These are phyloP conservation scores for Oenanthe javanica DNA, from an alignment of 140 eudicot species.

Conservation along the genomic window DNA sequence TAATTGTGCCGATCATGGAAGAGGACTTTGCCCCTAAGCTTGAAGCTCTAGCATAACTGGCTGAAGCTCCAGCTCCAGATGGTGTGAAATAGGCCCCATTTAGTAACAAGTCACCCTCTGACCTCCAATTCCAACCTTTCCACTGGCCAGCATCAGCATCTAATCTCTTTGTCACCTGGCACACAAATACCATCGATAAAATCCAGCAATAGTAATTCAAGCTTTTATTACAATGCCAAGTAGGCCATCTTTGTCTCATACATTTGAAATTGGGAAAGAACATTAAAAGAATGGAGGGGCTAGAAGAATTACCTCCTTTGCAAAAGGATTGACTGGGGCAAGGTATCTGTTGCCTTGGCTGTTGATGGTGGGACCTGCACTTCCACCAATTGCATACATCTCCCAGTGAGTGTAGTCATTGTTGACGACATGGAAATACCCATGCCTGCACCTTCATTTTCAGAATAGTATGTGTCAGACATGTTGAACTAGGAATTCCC, in stretches of 20 bases:
- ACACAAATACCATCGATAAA: not conserved
- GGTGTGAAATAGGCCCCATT: conserved; percentile 83
- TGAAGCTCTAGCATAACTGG: conserved; percentile 80
- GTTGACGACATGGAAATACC: conserved; percentile 88
- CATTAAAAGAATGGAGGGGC: not conserved
- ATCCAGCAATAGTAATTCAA: not conserved
- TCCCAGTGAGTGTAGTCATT: conserved; percentile 92
- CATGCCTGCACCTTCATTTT: conserved; percentile 71
- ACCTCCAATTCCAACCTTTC: conserved; percentile 89
- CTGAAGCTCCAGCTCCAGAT: conserved; percentile 78
- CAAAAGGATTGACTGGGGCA: conserved; percentile 64
- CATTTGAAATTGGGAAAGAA: not conserved
- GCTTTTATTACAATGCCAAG: not conserved
- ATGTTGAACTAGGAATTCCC: not conserved
- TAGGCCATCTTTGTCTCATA: not conserved
- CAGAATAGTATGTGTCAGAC: not conserved
- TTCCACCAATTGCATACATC: conserved; percentile 89
- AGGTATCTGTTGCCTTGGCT: conserved; percentile 75
- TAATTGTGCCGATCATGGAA: conserved; percentile 61
- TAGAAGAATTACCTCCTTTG: conserved; percentile 52
- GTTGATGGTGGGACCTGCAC: conserved; percentile 72
- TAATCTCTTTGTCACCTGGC: conserved; percentile 76
- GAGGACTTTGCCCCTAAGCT: conserved; percentile 83
- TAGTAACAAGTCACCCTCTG: conserved; percentile 75
- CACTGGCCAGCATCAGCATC: conserved; percentile 43